Base-by-base conservation (phyloP, 225 moss, liverwort and hornwort species). In the Pseudisothecium myosuroides region DNA sequence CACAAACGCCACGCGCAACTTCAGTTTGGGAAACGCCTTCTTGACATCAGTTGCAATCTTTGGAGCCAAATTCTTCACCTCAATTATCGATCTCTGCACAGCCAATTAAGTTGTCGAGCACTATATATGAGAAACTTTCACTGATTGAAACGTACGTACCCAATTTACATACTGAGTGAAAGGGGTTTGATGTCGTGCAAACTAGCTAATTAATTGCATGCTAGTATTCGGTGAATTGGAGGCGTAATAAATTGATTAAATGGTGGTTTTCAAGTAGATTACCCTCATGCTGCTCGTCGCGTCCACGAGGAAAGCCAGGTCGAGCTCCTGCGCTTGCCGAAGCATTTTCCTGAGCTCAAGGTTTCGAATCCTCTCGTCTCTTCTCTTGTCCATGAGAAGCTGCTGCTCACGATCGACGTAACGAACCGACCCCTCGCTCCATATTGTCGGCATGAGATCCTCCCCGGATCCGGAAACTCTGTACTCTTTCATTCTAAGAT, bases 51-150 rank as follows among this genome's bases (percentile, higher is more conserved):
- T n/a, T n/a, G 91, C 92, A 88, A 95, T 94, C 9, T 92, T 88
- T 7, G 92, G 91, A 29, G 66, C 92, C 62, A 92, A 77, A 29
- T 93, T 85, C 77, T 96, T 96, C 21, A 95, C 95, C 92, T 90
- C 90, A 7, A 7, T 3, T 0, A 87, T 80, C 58, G 13, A 13
- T 14, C 1, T 0, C 87, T 87, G 56, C 36, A 36, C 49, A 24
- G 43, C 32, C 43, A 39, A 58, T 28, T 5, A 37, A 60, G 26
- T 56, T 17, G n/a, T 79, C 6, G 0, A 17, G 56, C 56, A 10
- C n/a, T 17, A 11, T 55, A 55, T 24, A 9, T 41, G 39, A 39
- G 41, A 29, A 41, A 28, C 29, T 41, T 60, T 31, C 19, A 41
- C 29, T 29, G 41, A 17, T 26, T 26, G 59, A 41, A 59, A 29